A percentile compares a stretch with the other conserved stretches of the same genome.
Conservation (phyloP, 768 basidiomycete genomes). For the Rubroboletus pulcherrimus region DNA sequence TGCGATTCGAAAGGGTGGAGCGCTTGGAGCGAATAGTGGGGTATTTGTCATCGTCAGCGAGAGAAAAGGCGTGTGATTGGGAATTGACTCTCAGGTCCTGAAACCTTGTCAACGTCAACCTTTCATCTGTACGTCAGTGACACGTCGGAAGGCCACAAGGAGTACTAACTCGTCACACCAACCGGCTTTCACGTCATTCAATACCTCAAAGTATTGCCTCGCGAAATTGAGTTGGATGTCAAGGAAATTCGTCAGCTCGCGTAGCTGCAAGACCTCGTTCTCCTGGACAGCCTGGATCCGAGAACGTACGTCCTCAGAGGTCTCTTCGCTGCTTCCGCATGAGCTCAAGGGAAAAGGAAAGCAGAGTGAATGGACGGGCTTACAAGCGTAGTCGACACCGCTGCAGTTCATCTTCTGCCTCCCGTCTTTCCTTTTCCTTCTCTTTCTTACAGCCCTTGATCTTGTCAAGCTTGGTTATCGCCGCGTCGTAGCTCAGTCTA, state of each 20-base stretch:
- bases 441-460: constrained; percentile 73
- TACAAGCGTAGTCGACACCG: constrained; percentile 73
- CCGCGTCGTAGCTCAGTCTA: constrained; percentile 78
- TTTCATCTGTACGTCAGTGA: constrained; percentile 16
- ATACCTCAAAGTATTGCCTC: constrained; percentile 65
- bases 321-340: constrained; percentile 64
- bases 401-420: constrained; percentile 80
- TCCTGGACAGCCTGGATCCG: constrained; percentile 80
- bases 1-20: constrained; percentile 24
- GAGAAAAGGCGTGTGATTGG: constrained; percentile 15
- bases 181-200: constrained; percentile 61
- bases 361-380: constrained; percentile 21
- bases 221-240: constrained; percentile 74
- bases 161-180: constrained; percentile 64
- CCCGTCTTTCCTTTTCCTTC: constrained; percentile 66
- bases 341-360: constrained; percentile 1
- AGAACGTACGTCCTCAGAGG: constrained; percentile 75
- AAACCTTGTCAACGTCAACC: constrained; percentile 29
- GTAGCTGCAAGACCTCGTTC: constrained; percentile 67
- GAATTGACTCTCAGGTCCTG: constrained; percentile 19
- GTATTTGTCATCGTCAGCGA: constrained; percentile 27
- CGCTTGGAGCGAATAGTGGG: constrained; percentile 33
- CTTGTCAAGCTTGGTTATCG: constrained; percentile 65
- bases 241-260: constrained; percentile 66
- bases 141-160: neutral